Percentiles rank a stretch among this genome's conserved stretches.
phyloP scores from a whole-genome alignment of 1,284 basidiomycete genomes.

The Sporisorium graminicola region DNA sequence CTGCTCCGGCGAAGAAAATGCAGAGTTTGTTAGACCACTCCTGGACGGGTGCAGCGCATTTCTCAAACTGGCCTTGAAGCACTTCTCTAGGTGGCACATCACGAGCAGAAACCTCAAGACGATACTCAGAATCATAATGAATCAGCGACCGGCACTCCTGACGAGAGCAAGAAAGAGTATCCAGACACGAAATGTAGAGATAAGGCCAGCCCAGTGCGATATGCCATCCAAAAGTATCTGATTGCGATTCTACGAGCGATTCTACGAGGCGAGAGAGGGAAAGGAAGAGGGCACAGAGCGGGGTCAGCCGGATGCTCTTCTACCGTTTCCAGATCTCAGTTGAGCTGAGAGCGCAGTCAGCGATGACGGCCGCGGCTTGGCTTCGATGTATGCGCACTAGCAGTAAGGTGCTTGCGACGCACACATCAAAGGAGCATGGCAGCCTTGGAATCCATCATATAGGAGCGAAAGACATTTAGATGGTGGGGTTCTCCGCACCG shows the following conservation, averaged over 20 bases:
- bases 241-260: neutral
- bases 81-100: neutral
- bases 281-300: neutral
- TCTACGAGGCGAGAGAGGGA: neutral
- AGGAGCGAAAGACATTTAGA: conserved; percentile 68
- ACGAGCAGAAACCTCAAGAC: neutral
- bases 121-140: neutral
- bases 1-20: neutral
- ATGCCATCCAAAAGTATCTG: neutral
- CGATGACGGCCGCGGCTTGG: neutral
- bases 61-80: neutral
- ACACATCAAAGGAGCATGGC: neutral
- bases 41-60: neutral
- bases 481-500: conserved; percentile 63
- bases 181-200: neutral
- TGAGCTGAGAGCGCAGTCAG: neutral
- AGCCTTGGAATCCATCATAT: conserved; percentile 57
- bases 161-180: neutral
- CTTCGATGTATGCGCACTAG: neutral
- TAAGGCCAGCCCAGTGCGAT: neutral
- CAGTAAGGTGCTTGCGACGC: neutral
- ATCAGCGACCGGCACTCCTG: neutral
- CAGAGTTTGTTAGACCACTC: neutral
- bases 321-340: neutral
- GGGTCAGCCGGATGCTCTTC: neutral